phyloP scores from a whole-genome alignment of 208 protist genomes.

The Trypanosoma cruzi region DNA sequence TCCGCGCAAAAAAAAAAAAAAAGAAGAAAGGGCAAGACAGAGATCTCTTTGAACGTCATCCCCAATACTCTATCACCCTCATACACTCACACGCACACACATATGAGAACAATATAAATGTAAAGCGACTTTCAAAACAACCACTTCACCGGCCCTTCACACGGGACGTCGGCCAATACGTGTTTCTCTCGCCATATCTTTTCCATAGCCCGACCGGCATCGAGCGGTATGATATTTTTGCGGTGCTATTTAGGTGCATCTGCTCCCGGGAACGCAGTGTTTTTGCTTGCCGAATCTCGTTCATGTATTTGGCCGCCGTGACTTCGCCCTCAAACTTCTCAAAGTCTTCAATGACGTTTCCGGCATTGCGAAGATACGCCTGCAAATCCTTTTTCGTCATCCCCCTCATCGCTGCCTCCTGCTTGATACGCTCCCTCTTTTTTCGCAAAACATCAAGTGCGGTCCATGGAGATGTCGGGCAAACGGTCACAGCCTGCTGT shows the following conservation, averaged over 20 bases:
- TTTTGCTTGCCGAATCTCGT: slow-evolving; percentile 68
- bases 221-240: slow-evolving; percentile 89
- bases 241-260: slow-evolving; percentile 90
- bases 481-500: slow-evolving; percentile 41
- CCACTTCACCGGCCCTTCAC: slow-evolving; percentile 52
- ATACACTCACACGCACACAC: not conserved
- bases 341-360: slow-evolving; percentile 75
- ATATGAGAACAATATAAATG: slow-evolving; percentile 21
- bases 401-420: slow-evolving; percentile 43
- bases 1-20: not conserved
- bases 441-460: slow-evolving; percentile 45
- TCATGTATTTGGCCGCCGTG: slow-evolving; percentile 80
- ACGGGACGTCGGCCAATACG: slow-evolving; percentile 71
- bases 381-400: slow-evolving; percentile 78
- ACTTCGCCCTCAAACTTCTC: slow-evolving; percentile 89
- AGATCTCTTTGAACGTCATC: not conserved
- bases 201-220: slow-evolving; percentile 91
- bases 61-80: too few relatives aligned
- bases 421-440: slow-evolving; percentile 39
- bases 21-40: not conserved
- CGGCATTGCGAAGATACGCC: slow-evolving; percentile 69
- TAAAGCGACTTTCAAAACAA: not conserved
- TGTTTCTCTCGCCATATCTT: slow-evolving; percentile 72
- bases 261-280: slow-evolving; percentile 86
- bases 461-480: slow-evolving; percentile 67